These are phyloP conservation scores for Cercospora janseana DNA, from an alignment of 2,329 filamentous ascomycete species.

Conservation along the genomic window DNA sequence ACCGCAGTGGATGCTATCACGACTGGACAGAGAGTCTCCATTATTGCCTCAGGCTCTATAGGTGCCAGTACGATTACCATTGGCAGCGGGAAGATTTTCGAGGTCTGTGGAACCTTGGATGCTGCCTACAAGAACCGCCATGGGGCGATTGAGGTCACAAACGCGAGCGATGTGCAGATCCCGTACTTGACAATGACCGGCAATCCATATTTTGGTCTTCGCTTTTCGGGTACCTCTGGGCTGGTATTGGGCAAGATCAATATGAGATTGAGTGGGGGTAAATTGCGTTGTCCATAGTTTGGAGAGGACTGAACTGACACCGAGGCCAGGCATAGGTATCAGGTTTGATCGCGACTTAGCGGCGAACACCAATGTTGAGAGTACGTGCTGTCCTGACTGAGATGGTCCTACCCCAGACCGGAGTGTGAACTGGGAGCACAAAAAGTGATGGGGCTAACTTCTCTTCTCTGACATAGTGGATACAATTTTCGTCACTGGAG, in stretches of 20 bases:
- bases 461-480: slow-evolving; percentile 40
- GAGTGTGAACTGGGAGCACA: background rate
- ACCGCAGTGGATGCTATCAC: slow-evolving; percentile 53
- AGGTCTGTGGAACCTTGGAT: slow-evolving; percentile 59
- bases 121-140: slow-evolving; percentile 44
- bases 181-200: slow-evolving; percentile 59
- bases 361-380: slow-evolving; percentile 54
- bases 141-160: slow-evolving; percentile 55
- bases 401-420: no score
- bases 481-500: slow-evolving; percentile 52
- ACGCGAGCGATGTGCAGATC: slow-evolving; percentile 51
- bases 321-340: slow-evolving; percentile 46
- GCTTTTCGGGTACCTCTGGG: slow-evolving; percentile 54
- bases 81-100: slow-evolving; percentile 55
- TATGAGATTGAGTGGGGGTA: slow-evolving; percentile 54
- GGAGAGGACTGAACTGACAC: background rate
- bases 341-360: slow-evolving; percentile 58
- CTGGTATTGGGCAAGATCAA: slow-evolving; percentile 53
- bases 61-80: slow-evolving; percentile 55
- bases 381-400: background rate
- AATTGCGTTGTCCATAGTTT: background rate
- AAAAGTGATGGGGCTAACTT: background rate
- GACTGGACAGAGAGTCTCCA: slow-evolving; percentile 54
- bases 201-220: slow-evolving; percentile 57
- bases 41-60: slow-evolving; percentile 57